These are phyloP conservation scores for Alternaria consortialis DNA, from an alignment of 2,329 filamentous ascomycete species.

Conservation along the genomic window DNA sequence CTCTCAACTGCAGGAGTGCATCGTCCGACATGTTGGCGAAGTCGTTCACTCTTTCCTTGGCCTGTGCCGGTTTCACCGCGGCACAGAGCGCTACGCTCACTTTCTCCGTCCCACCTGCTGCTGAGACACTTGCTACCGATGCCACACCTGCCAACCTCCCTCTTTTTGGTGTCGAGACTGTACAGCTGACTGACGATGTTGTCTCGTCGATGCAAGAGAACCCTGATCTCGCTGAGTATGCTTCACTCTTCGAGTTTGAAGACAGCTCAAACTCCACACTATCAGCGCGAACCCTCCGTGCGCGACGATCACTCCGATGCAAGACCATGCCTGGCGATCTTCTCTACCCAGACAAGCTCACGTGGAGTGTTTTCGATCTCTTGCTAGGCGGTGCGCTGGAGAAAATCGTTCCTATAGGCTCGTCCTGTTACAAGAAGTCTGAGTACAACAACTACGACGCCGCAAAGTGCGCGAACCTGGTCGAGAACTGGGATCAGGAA, in stretches of 20 bases:
- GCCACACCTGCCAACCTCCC: constrained; percentile 30
- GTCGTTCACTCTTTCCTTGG: constrained; percentile 21
- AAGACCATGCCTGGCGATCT: constrained; percentile 43
- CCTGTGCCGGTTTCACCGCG: constrained; percentile 22
- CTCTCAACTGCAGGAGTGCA: neutral
- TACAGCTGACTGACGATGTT: constrained; percentile 40
- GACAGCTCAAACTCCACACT: constrained; percentile 25
- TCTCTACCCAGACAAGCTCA: constrained; percentile 30
- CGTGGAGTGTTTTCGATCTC: constrained; percentile 34
- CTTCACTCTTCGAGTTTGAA: constrained; percentile 50
- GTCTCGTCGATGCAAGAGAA: constrained; percentile 29
- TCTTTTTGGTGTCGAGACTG: constrained; percentile 31
- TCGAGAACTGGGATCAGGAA: constrained; percentile 26
- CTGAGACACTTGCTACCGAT: constrained; percentile 31
- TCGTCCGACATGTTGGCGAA: constrained; percentile 28
- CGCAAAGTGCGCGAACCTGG: constrained; percentile 32
- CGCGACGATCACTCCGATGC: constrained; percentile 27
- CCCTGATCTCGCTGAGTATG: constrained; percentile 29
- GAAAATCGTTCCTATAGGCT: constrained; percentile 39
- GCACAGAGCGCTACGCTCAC: constrained; percentile 32
- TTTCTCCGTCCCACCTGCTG: constrained; percentile 35
- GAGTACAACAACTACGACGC: constrained; percentile 42
- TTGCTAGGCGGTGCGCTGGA: constrained; percentile 38
- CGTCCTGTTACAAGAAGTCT: constrained; percentile 40
- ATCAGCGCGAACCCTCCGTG: constrained; percentile 16